Evolutionary conservation across 2,329 filamentous ascomycete species (phyloP), one percentile per base, ranked within the genome.

Genomic region (Colletotrichum viniferum): DNA sequence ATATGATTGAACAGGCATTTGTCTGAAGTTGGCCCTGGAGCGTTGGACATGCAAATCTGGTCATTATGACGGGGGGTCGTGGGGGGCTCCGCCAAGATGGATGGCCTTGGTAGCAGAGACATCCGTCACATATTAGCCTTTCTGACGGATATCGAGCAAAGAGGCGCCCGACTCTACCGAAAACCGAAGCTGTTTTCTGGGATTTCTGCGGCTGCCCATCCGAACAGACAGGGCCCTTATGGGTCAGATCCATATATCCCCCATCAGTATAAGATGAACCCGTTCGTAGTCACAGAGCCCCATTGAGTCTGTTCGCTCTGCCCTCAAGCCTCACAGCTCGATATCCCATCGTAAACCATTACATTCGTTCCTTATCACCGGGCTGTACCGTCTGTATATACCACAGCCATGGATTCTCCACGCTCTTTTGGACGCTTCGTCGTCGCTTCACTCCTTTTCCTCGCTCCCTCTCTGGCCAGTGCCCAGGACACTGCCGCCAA

Each of bases 381-480:
- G 38, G 65, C 58, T 69, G 71, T 64, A 48, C 32, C 21, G 10
- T 13, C 38, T 71, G 58, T 60, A 69, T 34, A 62, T 69, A 69
- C 60, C 13, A 26, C 73, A 65, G 67, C 64, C 65, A 77, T 77
- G 76, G 73, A 76, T 38, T 76, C 76, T 14, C 21, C 76, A 58
- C 63, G 34, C 58, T 77, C 76, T 60, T 43, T 77, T 38, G 69
- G 70, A 69, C 76, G 73, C 73, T 64, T 77, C 24, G 76, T 74
- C 70, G 73, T 77, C 70, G 61, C 73, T 32, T 76, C 73, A 16
- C 73, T 77, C 58, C 66, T 76, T 76, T 69, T 32, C 58, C 64
- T 69, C 13, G 65, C 73, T 18, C 72, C 75, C 65, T 36, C 76
- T 26, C 61, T 72, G 28, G 73, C 73, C 43, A 43, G 61, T 10